Evolutionary conservation across 1,284 basidiomycete genomes (phyloP).

Genomic region (Papiliotrema flavescens): DNA sequence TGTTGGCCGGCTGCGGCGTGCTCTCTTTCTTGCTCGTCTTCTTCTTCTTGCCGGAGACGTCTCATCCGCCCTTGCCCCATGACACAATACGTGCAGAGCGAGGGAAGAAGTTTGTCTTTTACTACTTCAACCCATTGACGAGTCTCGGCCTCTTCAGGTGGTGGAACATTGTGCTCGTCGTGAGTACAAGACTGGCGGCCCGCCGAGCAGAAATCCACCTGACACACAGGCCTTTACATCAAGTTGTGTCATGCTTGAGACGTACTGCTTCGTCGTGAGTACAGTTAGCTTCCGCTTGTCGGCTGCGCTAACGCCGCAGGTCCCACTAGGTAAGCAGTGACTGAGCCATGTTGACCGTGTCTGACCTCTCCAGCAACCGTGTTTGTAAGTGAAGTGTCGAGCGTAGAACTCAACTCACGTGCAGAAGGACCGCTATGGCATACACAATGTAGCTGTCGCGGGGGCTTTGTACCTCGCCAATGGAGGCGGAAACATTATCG

Average conservation of each 20-base stretch:
- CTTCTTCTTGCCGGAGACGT: slow-evolving; percentile 67
- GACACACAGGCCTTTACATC: slow-evolving; percentile 25
- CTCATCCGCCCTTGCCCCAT: slow-evolving; percentile 54
- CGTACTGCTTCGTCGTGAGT: slow-evolving; percentile 30
- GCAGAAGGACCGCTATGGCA: slow-evolving; percentile 59
- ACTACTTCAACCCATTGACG: slow-evolving; percentile 61
- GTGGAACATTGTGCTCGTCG: slow-evolving; percentile 58
- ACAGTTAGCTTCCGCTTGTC: neutral
- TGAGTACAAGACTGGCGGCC: slow-evolving; percentile 41
- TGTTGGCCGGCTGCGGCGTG: slow-evolving; percentile 51
- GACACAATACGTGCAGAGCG: slow-evolving; percentile 22
- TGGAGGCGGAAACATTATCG: slow-evolving; percentile 62
- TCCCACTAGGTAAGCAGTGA: neutral
- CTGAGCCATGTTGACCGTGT: neutral
- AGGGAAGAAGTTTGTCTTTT: slow-evolving; percentile 47
- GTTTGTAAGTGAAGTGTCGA: slow-evolving; percentile 20
- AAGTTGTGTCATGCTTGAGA: slow-evolving; percentile 32
- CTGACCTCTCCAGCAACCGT: slow-evolving; percentile 7
- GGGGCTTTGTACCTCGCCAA: slow-evolving; percentile 61
- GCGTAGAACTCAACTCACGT: slow-evolving; percentile 2
- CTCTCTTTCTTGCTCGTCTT: slow-evolving; percentile 53
- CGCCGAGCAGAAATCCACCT: neutral
- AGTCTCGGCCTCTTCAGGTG: slow-evolving; percentile 57
- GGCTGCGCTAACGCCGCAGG: neutral
- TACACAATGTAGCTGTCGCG: slow-evolving; percentile 59